Evolutionary conservation across 352 stramenopile genomes (phyloP).

Genomic region (Phytopythium ostracodes): DNA sequence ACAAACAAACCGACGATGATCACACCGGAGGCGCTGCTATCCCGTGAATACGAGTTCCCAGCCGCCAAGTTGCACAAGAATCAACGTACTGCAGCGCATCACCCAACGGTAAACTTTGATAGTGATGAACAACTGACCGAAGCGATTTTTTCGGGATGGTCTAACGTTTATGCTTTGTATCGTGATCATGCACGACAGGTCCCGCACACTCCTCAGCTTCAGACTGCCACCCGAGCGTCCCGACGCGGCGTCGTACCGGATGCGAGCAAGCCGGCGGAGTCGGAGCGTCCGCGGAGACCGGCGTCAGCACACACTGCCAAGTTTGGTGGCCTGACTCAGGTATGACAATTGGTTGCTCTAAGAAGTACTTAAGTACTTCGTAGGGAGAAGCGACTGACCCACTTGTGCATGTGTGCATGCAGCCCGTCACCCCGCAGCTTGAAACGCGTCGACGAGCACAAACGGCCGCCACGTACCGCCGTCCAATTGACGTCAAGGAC

Average conservation of each 20-base stretch:
- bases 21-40: slow-evolving; percentile 33
- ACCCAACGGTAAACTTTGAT: slow-evolving; percentile 1
- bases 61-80: neutral
- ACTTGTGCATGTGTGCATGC: neutral
- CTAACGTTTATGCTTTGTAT: neutral
- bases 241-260: slow-evolving; percentile 6
- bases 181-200: slow-evolving; percentile 5
- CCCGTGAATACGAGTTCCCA: slow-evolving; percentile 27
- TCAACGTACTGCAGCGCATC: neutral
- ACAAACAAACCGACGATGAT: slow-evolving; percentile 15
- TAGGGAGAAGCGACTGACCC: neutral
- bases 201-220: slow-evolving; percentile 33
- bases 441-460: slow-evolving; percentile 57
- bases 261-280: neutral
- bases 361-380: too few relatives aligned
- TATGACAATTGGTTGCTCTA: slow-evolving; percentile 5
- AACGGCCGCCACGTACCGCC: slow-evolving; percentile 38
- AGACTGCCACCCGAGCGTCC: slow-evolving; percentile 34
- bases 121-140: too few relatives aligned
- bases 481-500: slow-evolving; percentile 53
- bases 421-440: slow-evolving; percentile 63
- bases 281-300: neutral
- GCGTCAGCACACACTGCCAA: neutral
- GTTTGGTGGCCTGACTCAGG: slow-evolving; percentile 30
- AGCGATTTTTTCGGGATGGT: too few relatives aligned